Evolutionary conservation across 345 rosid genomes (phyloP), one percentile per base, ranked within the genome.

Genomic region (Populus ilicifolia): DNA sequence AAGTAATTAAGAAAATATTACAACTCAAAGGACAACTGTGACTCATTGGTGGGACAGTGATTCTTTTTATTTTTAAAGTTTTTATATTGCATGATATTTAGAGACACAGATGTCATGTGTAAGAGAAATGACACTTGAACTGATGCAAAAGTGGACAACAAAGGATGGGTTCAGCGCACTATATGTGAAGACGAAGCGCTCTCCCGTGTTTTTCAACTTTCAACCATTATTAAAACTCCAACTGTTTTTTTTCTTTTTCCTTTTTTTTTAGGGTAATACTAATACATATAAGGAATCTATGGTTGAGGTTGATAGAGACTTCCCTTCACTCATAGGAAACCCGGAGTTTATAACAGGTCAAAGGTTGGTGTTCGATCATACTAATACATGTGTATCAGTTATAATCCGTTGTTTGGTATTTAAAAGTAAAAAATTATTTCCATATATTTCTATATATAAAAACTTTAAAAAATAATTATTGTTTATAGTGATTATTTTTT

Each of bases 41-140:
- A 48, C 64, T 30, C 85, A 82, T 80, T 84, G 89, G 88, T 64
- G 6, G 86, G 91, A 71, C 88, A 88, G 90, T 80, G 73, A 72
- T 10, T 23, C 5, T 48, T 54, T 18, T n/a, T 3, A 10, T 46
- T 46, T 5, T 21, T 30, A 5, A 43, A 20, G 33, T 23, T 36
- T 71, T 43, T 62, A 30, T 46, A 43, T 30, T 25, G 12, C 29
- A 30, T 21, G 39, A 52, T 59, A 29, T 71, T 38, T 54, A 23
- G 70, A 23, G 21, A 36, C 36, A 29, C 63, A 8, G 18, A 63
- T 17, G 18, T 54, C 7, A 11, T 16, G 36, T 62, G 9, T 46
- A 64, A 36, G 74, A 72, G 71, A 74, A 67, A 27, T 73, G 77
- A 25, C 54, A 29, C 6, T 66, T 29, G 8, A 56, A 56, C 9